A percentile compares a stretch with the other conserved stretches of the same genome.
These are phyloP conservation scores for Eucalyptus tenuipes DNA, from an alignment of 345 rosid genomes.

Conservation along the genomic window DNA sequence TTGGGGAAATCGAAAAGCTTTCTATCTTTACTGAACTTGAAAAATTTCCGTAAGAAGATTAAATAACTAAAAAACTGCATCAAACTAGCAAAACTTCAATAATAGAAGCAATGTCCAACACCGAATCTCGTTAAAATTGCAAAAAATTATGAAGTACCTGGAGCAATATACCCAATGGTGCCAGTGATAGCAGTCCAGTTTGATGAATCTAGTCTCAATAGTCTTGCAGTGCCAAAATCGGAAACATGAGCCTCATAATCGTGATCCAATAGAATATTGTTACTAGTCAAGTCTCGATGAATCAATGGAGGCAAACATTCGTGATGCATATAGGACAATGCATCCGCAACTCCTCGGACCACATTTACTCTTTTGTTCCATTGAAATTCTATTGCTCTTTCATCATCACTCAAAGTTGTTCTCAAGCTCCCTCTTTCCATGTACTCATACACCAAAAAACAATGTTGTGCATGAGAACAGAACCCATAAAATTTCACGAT, in stretches of 20 bases:
- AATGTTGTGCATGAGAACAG: neutral
- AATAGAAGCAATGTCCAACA: too few species aligned
- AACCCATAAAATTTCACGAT: neutral
- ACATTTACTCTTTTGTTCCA: neutral
- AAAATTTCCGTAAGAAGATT: too few species aligned
- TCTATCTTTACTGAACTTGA: too few species aligned
- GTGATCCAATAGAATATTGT: neutral
- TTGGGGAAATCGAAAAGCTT: too few species aligned
- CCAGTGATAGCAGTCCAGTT: neutral
- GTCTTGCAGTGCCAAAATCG: neutral
- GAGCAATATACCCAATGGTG: neutral
- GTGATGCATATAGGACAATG: neutral
- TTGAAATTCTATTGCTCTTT: neutral
- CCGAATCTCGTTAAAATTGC: too few species aligned
- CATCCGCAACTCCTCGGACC: fast-evolving
- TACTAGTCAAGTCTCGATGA: neutral
- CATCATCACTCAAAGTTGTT: neutral
- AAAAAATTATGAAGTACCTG: neutral
- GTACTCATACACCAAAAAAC: neutral
- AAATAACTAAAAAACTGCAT: too few species aligned
- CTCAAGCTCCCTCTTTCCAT: neutral
- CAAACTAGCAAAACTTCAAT: too few species aligned
- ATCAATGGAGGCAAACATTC: fast-evolving
- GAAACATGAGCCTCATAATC: neutral
- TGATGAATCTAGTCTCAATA: neutral